Evolutionary conservation across 176 grass and related monocot species (phyloP).

Genomic region (Lolium multiflorum): DNA sequence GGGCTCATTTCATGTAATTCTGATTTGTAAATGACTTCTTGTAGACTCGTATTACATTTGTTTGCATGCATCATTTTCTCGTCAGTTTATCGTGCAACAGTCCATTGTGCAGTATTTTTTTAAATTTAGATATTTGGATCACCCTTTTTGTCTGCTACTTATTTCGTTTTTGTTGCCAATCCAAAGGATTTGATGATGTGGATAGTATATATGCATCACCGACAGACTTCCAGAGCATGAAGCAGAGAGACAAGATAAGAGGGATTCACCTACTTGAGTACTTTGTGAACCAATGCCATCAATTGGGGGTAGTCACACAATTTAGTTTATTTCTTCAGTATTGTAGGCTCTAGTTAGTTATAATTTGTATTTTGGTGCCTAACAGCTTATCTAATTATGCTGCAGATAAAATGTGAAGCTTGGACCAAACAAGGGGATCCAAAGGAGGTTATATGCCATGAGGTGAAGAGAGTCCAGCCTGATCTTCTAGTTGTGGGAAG

Average conservation of each 20-base stretch:
- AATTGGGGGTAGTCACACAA: constrained; percentile 65
- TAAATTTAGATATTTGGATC: constrained; percentile 25
- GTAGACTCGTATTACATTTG: constrained; percentile 8
- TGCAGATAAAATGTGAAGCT: constrained; percentile 87
- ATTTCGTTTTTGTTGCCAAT: constrained; percentile 44
- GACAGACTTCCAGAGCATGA: constrained; percentile 74
- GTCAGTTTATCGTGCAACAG: not conserved
- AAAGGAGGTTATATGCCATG: constrained; percentile 87
- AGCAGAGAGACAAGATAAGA: constrained; percentile 81
- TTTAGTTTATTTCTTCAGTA: constrained; percentile 41
- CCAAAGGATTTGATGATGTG: constrained; percentile 93
- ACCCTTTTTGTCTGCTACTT: constrained; percentile 9
- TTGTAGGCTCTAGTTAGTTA: not conserved
- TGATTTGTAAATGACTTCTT: constrained; percentile 22
- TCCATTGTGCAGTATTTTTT: not conserved
- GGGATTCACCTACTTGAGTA: constrained; percentile 93
- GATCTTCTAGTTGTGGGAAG: constrained; percentile 90
- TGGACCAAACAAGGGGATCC: constrained; percentile 83
- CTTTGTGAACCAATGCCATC: constrained; percentile 87
- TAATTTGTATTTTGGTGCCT: constrained; percentile 9
- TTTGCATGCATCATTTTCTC: not conserved
- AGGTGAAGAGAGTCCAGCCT: constrained; percentile 82
- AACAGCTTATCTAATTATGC: constrained; percentile 25
- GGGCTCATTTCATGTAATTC: constrained; percentile 11
- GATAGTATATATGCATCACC: constrained; percentile 95